Base-by-base conservation (phyloP, 805 yeast genomes). In the Lachancea kluyveri region DNA sequence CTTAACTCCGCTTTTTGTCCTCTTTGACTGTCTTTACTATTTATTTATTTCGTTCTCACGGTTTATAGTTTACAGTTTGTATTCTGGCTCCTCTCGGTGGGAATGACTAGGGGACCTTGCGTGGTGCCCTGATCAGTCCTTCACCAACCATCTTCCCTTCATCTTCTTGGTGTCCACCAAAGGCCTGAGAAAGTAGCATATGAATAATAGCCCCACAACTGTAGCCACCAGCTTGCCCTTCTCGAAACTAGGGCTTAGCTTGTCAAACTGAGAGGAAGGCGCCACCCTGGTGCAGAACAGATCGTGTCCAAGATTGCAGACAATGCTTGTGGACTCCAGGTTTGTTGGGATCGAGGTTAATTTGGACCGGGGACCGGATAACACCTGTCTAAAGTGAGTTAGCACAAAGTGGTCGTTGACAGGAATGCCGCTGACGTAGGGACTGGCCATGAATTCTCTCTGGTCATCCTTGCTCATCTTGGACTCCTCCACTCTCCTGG, bases 221-320 rank as follows among this genome's bases (percentile, higher is more conserved):
- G 95, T 83, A 5, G 65, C 40, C 5, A 80, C 28, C 26, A 90
- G 67, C 43, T 76, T 79, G 9, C 62, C 50, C 48, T 74, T 80
- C 45, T 79, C 85, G 51, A 92, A 92, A 31, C 68, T 65, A 18
- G 67, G 60, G 16, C 77, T 72, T 53, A 90, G 66, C 30, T 74
- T 65, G 59, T 90, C 98, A 58, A 84, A 88, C 23, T 85, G 83
- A 25, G 73, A 72, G 0, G 96, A 84, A 1, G 97, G 96, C 30
- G 80, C 71, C 11, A 82, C 67, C 35, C 75, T 66, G 0, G 94
- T 79, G 49, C 88, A 83, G 60, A 83, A 88, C 5, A 81, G 54
- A 50, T 85, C 94, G n/a, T 67, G 57, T 12, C 80, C 84, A 26
- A 75, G 59, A 21, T 70, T 65, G 39, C 92, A 77, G 1, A 83